Percentiles rank a stretch among this genome's conserved stretches.
Conservation (phyloP, 1,284 basidiomycete species). For the Rhodofomes roseus region DNA sequence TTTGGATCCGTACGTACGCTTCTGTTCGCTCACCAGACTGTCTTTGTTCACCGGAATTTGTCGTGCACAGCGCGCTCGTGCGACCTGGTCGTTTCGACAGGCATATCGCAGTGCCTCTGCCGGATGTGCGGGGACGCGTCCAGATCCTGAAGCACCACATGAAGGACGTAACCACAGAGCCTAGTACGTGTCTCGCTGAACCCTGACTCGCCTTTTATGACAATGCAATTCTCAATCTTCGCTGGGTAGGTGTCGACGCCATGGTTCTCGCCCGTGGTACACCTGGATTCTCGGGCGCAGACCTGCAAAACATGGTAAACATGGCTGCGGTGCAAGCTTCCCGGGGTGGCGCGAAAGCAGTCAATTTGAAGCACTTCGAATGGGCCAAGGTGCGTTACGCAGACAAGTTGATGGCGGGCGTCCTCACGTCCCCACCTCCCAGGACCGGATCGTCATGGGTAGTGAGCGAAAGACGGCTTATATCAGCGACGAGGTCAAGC, state of each 20-base stretch:
- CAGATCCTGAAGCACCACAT: conserved; percentile 91
- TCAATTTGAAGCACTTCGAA: conserved; percentile 84
- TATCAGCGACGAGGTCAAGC: conserved; percentile 81
- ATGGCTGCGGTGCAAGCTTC: conserved; percentile 92
- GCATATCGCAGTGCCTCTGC: conserved; percentile 84
- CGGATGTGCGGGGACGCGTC: conserved; percentile 83
- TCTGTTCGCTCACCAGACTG: background rate
- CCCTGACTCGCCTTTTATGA: background rate
- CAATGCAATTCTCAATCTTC: background rate
- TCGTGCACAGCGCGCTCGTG: conserved; percentile 61
- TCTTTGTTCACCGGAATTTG: too few relatives aligned
- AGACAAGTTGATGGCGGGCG: background rate
- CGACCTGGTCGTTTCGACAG: conserved; percentile 94
- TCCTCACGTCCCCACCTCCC: background rate
- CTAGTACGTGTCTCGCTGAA: conserved; percentile 37
- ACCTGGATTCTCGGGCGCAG: conserved; percentile 88
- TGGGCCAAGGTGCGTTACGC: conserved; percentile 80
- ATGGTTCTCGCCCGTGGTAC: conserved; percentile 88
- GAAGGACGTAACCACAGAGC: conserved; percentile 67
- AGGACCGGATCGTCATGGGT: conserved; percentile 94
- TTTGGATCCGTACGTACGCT: conserved; percentile 68
- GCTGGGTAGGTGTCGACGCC: conserved; percentile 67
- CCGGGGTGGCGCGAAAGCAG: conserved; percentile 71
- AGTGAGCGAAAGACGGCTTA: conserved; percentile 87
- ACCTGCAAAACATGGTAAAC: conserved; percentile 92